These are phyloP conservation scores for Chloris gayana DNA, from an alignment of 176 grass and related monocot genomes.

Conservation along the genomic window DNA sequence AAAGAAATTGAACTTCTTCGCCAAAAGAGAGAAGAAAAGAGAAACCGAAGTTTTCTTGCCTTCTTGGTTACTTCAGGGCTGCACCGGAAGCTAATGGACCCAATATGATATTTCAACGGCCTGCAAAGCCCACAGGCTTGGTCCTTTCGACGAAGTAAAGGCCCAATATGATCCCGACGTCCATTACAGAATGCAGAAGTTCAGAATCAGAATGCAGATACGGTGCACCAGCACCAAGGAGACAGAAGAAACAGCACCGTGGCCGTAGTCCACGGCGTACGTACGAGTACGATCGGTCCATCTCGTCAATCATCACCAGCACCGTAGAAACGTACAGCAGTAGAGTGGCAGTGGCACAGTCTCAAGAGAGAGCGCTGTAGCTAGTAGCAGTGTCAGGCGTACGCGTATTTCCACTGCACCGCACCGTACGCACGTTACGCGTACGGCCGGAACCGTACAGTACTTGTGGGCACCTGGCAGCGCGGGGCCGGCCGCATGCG, in stretches of 20 bases:
- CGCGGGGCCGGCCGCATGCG: background rate
- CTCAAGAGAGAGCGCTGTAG: too few species aligned
- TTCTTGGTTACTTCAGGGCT: too few species aligned
- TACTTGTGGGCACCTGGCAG: background rate
- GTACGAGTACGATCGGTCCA: background rate
- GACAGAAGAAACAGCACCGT: background rate
- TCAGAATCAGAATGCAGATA: background rate
- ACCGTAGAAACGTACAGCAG: background rate
- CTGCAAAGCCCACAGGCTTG: too few species aligned
- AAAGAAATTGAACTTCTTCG: too few species aligned
- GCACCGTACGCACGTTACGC: background rate
- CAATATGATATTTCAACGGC: too few species aligned
- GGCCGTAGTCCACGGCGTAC: background rate
- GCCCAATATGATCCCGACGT: too few species aligned
- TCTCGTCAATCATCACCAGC: background rate
- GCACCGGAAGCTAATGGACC: too few species aligned
- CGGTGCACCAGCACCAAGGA: background rate
- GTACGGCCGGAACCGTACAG: background rate
- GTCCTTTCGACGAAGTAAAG: too few species aligned
- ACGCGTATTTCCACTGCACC: background rate
- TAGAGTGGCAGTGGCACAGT: background rate
- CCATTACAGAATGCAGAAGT: too few species aligned
- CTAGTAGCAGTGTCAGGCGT: background rate
- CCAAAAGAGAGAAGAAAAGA: too few species aligned
- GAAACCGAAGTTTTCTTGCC: too few species aligned